These are phyloP conservation scores for Salix brachista DNA, from an alignment of 345 rosid genomes.

Conservation along the genomic window DNA sequence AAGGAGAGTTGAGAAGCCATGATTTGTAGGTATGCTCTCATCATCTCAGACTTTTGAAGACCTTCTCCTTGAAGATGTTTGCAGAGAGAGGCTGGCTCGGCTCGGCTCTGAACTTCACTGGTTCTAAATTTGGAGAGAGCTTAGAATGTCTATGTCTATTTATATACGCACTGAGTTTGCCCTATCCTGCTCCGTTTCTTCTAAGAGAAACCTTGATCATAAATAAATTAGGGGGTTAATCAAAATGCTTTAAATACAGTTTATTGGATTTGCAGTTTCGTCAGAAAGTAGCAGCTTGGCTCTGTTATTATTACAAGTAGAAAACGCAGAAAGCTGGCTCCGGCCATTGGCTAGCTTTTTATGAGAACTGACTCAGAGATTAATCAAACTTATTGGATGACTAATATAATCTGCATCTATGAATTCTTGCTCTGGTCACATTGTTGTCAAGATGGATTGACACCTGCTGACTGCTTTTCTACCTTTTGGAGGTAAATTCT, in stretches of 20 bases:
- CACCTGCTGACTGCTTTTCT: too few species aligned
- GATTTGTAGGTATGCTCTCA: background rate
- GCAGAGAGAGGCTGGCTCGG: background rate
- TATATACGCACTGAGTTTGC: background rate
- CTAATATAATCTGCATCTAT: background rate
- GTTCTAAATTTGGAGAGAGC: background rate
- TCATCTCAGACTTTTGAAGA: background rate
- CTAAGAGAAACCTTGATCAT: background rate
- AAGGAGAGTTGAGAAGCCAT: conserved; percentile 1
- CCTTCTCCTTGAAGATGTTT: background rate
- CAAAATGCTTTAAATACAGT: background rate
- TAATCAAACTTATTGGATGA: background rate
- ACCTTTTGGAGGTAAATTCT: too few species aligned
- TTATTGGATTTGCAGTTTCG: background rate
- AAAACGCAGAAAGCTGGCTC: background rate
- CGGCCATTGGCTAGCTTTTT: background rate
- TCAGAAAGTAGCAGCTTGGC: background rate
- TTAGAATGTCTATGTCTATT: background rate
- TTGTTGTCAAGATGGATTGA: background rate
- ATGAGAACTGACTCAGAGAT: background rate
- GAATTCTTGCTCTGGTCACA: background rate
- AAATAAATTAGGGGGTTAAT: background rate
- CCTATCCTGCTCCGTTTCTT: background rate
- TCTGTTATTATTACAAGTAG: background rate
- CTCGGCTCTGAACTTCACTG: background rate